Evolutionary conservation across 2,329 filamentous ascomycete species (phyloP), one percentile per base, ranked within the genome.

Genomic region (Capronia coronata): DNA sequence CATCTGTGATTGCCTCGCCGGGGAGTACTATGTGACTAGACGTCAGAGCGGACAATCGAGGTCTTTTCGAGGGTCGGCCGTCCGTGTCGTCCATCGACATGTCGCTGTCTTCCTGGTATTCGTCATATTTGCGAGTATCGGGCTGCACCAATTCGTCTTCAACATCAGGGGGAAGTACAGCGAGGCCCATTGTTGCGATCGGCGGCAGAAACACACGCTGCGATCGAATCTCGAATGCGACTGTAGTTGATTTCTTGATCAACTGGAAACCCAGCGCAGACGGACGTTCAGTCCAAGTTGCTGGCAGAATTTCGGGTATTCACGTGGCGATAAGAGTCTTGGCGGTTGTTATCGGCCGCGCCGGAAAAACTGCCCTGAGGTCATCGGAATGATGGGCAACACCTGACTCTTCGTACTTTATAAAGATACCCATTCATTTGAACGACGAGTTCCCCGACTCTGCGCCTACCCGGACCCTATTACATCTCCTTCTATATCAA

Each of bases 1-100:
- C 89, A 57, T 83, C 79, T 9, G 91, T 96, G 61, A 97, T 87
- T 53, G 85, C 72, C 65, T 94, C 86, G 63, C 91, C 93, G 1
- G 91, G 91, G 1, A 90, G 95, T 59, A 95, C 84, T 59, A 96
- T 84, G 70, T 68, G 49, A n/a, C 37, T 34, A 13, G 50, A 52
- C 22, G 14, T 34, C 18, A 42, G 68, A 19, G 63, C 58, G 18
- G 62, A 51, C 46, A 67, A 53, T 43, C 65, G 62, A 43, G 65
- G 49, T 23, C 68, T 66, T 60, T 72, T 73, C 46, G 63, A 61
- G 22, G 67, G 61, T 45, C 67, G 67, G 48, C 66, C 65, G 45
- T 68, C 68, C 52, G 75, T 72, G 41, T 69, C 66, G 52, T 65
- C 69, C 64, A 75, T 71, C 27, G 73, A 71, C 49, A 68, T 61